A percentile compares a stretch with the other conserved stretches of the same genome.
Conservation (phyloP, 1,284 basidiomycete species). For the Pholiota adiposa region DNA sequence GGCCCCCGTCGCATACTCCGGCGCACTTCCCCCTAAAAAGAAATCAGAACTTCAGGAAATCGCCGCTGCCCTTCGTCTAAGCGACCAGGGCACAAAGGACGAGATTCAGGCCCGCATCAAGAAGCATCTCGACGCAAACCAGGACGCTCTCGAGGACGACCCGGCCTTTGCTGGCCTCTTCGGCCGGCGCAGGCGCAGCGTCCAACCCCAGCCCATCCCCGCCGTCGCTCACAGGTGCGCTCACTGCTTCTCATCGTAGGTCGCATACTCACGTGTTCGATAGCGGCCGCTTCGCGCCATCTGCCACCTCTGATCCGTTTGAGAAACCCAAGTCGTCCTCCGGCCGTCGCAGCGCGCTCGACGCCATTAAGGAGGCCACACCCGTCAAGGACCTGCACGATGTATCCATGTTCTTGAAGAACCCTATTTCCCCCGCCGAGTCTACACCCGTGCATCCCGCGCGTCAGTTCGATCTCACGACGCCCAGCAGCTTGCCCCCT, state of each 20-base stretch:
- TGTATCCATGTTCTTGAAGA: constrained; percentile 55
- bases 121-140: constrained; percentile 57
- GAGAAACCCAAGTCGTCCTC: constrained; percentile 29
- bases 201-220: constrained; percentile 39
- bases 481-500: constrained; percentile 42
- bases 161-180: constrained; percentile 60
- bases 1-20: constrained; percentile 43
- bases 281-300: constrained; percentile 28
- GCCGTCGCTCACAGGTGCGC: constrained; percentile 20
- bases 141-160: constrained; percentile 53
- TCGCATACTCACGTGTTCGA: neutral
- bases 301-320: constrained; percentile 16
- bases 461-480: constrained; percentile 24
- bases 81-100: constrained; percentile 61
- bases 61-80: constrained; percentile 52
- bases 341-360: constrained; percentile 39
- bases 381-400: constrained; percentile 50
- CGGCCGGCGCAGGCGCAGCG: constrained; percentile 43
- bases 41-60: constrained; percentile 66
- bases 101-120: constrained; percentile 61
- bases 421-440: constrained; percentile 30
- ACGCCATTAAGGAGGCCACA: constrained; percentile 46
- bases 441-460: constrained; percentile 29
- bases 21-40: constrained; percentile 59
- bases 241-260: neutral